phyloP scores from a whole-genome alignment of 352 stramenopile genomes.

The Phytophthora sojae region DNA sequence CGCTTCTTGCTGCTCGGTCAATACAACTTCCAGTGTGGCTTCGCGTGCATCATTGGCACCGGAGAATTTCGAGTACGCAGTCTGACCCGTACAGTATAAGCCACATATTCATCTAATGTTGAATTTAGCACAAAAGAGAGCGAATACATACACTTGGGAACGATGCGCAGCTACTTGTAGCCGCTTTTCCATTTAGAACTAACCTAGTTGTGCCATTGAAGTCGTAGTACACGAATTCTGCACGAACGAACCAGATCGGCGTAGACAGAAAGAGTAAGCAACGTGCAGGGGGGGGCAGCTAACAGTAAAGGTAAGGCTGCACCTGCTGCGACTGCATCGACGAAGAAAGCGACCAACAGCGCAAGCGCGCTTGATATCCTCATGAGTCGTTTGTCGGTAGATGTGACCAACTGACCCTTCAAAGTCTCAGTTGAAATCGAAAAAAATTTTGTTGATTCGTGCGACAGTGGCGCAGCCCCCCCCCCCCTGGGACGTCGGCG shows the following conservation, averaged over 20 bases:
- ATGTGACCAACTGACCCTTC: conserved; percentile 21
- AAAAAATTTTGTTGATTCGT: too few relatives aligned
- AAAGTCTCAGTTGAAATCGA: too few relatives aligned
- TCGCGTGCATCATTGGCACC: conserved; percentile 57
- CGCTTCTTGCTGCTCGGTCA: conserved; percentile 67
- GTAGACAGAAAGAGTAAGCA: too few relatives aligned
- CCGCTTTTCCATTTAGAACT: conserved; percentile 77
- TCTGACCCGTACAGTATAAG: conserved; percentile 43
- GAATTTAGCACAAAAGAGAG: background rate
- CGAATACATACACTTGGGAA: conserved; percentile 42
- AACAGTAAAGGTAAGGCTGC: too few relatives aligned
- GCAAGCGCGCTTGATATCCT: conserved; percentile 1
- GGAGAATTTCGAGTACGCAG: conserved; percentile 58
- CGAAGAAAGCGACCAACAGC: conserved; percentile 4
- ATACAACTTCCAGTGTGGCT: conserved; percentile 61
- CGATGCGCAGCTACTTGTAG: conserved; percentile 76
- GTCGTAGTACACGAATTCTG: conserved; percentile 89
- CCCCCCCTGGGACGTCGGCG: too few relatives aligned
- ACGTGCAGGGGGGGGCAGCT: too few relatives aligned
- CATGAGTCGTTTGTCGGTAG: conserved; percentile 9
- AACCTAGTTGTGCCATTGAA: conserved; percentile 88
- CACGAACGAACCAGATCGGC: background rate
- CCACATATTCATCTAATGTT: background rate
- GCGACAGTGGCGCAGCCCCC: too few relatives aligned
- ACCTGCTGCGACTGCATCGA: conserved; percentile 6